Conservation (phyloP, 805 yeast species). For the Spathaspora arborariae region DNA sequence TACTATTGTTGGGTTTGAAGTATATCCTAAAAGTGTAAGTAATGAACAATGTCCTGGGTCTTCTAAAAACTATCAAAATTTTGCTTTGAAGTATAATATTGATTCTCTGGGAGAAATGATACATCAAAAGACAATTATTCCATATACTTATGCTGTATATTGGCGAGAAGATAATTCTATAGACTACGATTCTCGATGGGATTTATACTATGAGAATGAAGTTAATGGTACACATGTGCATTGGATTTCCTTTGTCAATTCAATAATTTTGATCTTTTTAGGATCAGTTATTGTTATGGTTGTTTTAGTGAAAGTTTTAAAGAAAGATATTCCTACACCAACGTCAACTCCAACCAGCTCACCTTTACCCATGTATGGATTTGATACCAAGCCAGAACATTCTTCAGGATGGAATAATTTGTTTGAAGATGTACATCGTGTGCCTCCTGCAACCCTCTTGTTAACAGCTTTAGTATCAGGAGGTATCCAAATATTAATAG, state of each 20-base stretch:
- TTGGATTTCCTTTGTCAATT: constrained; percentile 74
- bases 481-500: constrained; percentile 70
- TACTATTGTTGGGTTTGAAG: constrained; percentile 84
- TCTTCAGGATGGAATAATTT: constrained; percentile 50
- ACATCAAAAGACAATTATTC: constrained; percentile 44
- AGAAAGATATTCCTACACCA: constrained; percentile 8
- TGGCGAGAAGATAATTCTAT: constrained; percentile 79
- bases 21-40: constrained; percentile 77
- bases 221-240: constrained; percentile 45
- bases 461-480: constrained; percentile 62
- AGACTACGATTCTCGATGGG: constrained; percentile 70
- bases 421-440: constrained; percentile 48
- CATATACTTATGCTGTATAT: constrained; percentile 80
- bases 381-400: constrained; percentile 5
- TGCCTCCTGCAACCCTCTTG: constrained; percentile 46
- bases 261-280: constrained; percentile 59
- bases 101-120: constrained; percentile 17
- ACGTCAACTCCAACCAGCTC: constrained; percentile 15
- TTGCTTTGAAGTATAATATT: constrained; percentile 44
- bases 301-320: constrained; percentile 55
- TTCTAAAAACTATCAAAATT: constrained; percentile 54
- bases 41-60: constrained; percentile 73
- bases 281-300: constrained; percentile 63
- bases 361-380: constrained; percentile 4
- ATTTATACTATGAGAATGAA: constrained; percentile 59